A percentile compares a stretch with the other conserved stretches of the same genome.
These are phyloP conservation scores for Selaginella moellendorffii DNA, from an alignment of 75 land plant species.

Conservation along the genomic window DNA sequence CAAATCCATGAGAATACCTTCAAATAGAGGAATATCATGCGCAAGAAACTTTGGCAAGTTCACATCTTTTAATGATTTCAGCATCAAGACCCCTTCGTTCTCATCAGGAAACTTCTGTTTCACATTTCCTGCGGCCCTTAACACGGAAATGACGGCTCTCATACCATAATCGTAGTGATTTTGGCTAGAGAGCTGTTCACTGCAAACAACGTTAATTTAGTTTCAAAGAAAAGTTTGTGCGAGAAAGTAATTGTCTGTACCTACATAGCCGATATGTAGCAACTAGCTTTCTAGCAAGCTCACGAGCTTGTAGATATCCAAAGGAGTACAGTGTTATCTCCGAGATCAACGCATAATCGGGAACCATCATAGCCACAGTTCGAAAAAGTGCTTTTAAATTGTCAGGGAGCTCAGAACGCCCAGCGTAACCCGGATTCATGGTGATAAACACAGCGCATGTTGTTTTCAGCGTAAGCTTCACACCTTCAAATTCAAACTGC, in stretches of 20 bases:
- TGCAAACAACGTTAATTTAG: slow-evolving; percentile 1
- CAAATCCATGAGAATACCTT: slow-evolving; percentile 29
- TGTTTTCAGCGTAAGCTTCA: slow-evolving; percentile 16
- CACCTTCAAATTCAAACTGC: slow-evolving; percentile 30
- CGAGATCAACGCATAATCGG: slow-evolving; percentile 34
- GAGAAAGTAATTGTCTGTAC: too few relatives aligned
- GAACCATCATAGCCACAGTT: slow-evolving; percentile 40
- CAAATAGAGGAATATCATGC: slow-evolving; percentile 33
- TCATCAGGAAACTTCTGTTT: slow-evolving; percentile 32
- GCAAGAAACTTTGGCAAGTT: slow-evolving; percentile 30
- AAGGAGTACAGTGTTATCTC: slow-evolving; percentile 33
- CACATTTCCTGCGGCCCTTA: slow-evolving; percentile 30
- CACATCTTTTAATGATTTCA: slow-evolving; percentile 30
- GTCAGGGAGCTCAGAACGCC: slow-evolving; percentile 30
- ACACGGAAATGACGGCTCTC: slow-evolving; percentile 31
- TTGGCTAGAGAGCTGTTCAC: slow-evolving; percentile 33
- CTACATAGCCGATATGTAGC: slow-evolving; percentile 33
- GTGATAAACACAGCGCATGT: slow-evolving; percentile 34
- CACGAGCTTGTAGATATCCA: slow-evolving; percentile 28
- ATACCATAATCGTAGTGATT: slow-evolving; percentile 36
- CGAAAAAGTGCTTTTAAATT: slow-evolving; percentile 32
- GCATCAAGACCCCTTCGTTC: slow-evolving; percentile 25
- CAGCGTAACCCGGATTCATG: slow-evolving; percentile 38
- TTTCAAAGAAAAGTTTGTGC: neutral
- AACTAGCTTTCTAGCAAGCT: slow-evolving; percentile 28